phyloP scores from a whole-genome alignment of 176 grass and related monocot species.

The Raddia guianensis region DNA sequence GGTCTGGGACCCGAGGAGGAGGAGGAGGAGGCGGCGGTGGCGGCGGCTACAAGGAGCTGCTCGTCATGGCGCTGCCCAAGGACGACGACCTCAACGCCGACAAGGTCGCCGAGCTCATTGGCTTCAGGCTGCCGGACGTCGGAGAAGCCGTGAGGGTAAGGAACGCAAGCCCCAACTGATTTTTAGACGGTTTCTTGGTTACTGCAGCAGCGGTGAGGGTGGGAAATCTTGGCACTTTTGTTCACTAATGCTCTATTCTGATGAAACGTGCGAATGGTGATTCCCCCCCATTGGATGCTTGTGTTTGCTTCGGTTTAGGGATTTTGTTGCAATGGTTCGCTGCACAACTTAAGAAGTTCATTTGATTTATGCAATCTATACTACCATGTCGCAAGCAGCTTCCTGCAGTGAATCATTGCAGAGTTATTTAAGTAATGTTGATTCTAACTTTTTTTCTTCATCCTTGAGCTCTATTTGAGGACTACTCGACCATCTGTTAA shows the following conservation, averaged over 20 bases:
- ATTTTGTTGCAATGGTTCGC: not conserved
- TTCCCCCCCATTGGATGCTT: conserved; percentile 9
- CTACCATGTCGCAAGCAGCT: not conserved
- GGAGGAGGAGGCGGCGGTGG: not conserved
- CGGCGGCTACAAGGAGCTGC: conserved; percentile 52
- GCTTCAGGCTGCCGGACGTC: conserved; percentile 52
- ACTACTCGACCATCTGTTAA: not conserved
- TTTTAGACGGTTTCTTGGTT: not conserved
- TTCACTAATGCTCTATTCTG: not conserved
- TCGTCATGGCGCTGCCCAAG: conserved; percentile 50
- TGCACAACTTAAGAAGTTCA: not conserved
- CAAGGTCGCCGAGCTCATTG: conserved; percentile 42
- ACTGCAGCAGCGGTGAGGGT: not conserved
- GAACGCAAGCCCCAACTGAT: not conserved
- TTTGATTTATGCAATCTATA: not conserved
- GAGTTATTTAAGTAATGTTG: not conserved
- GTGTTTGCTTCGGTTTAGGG: conserved; percentile 13
- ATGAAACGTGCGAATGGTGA: not conserved
- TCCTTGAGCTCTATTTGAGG: not conserved
- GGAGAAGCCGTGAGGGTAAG: conserved; percentile 44
- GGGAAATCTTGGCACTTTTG: not conserved
- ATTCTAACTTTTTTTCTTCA: not conserved
- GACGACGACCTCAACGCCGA: conserved; percentile 49
- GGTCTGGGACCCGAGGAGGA: not conserved
- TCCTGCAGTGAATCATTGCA: conserved; percentile 2